phyloP scores from a whole-genome alignment of 2,329 filamentous ascomycete species.

The Rhinocladiella mackenziei region DNA sequence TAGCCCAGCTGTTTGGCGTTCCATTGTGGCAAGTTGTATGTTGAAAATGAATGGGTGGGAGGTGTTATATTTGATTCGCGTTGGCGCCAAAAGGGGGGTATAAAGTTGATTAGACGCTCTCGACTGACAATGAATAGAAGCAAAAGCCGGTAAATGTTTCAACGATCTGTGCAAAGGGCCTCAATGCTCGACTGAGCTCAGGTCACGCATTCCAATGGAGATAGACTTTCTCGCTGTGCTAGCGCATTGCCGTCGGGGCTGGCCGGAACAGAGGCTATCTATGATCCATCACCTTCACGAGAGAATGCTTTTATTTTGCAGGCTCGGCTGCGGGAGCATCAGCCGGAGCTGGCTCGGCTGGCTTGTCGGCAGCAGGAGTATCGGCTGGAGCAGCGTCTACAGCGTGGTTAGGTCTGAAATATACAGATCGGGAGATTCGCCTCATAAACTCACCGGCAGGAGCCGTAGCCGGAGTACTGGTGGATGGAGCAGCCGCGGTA shows the following conservation, averaged over 20 bases:
- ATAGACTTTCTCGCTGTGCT: not conserved
- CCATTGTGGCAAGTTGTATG: not conserved
- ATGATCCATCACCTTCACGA: not conserved
- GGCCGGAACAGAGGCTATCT: too few relatives aligned
- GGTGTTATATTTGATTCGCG: conserved; percentile 18
- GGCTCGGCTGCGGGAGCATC: conserved; percentile 15
- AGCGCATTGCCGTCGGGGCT: too few relatives aligned
- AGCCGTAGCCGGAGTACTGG: conserved; percentile 15
- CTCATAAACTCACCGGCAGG: conserved; percentile 22
- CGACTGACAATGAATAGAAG: not conserved
- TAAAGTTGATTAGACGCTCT: conserved; percentile 24
- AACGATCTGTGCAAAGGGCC: not conserved
- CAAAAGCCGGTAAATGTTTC: not conserved
- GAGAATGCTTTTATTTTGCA: conserved; percentile 9
- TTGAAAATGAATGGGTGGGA: conserved; percentile 2
- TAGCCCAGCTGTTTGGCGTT: too few relatives aligned
- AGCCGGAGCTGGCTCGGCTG: conserved; percentile 22
- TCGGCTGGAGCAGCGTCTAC: conserved; percentile 22
- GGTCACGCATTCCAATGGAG: not conserved
- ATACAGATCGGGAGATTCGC: not conserved
- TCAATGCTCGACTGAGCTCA: not conserved
- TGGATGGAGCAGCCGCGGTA: conserved; percentile 11
- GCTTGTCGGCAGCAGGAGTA: conserved; percentile 10
- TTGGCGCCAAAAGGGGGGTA: conserved; percentile 18
- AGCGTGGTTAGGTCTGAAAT: not conserved